These are phyloP conservation scores for Termitomyces sp. DNA, from an alignment of 768 basidiomycete species.

Conservation along the genomic window DNA sequence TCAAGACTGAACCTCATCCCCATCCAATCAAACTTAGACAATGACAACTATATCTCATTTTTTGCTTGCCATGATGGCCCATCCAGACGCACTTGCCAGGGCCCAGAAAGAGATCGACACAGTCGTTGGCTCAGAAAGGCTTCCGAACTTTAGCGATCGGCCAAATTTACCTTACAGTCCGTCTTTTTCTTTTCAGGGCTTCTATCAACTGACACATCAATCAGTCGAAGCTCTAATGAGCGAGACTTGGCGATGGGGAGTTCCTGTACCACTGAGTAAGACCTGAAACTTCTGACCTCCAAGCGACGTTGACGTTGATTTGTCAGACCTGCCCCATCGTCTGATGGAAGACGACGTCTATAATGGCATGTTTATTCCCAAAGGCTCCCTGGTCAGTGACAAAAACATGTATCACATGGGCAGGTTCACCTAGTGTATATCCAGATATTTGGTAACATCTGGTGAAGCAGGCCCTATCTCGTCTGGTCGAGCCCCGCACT, in stretches of 20 bases:
- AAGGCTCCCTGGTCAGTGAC: conserved; percentile 49
- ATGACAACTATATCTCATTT: conserved; percentile 53
- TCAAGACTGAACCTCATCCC: background rate
- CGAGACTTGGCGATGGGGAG: conserved; percentile 52
- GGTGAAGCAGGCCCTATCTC: conserved; percentile 25
- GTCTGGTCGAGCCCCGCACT: background rate
- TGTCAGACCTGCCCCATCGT: conserved; percentile 55
- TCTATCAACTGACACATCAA: background rate
- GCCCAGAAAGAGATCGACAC: conserved; percentile 64
- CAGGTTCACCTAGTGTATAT: conserved; percentile 3
- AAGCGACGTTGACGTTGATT: background rate
- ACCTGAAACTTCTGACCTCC: background rate
- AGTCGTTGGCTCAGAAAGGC: conserved; percentile 47
- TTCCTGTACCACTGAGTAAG: conserved; percentile 53
- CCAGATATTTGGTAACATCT: conserved; percentile 55
- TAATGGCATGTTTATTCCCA: conserved; percentile 49
- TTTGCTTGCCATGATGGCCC: conserved; percentile 58
- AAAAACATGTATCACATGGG: background rate
- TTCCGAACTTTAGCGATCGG: conserved; percentile 58
- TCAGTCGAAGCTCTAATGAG: conserved; percentile 47
- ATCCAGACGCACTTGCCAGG: conserved; percentile 50
- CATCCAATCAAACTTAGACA: conserved; percentile 28
- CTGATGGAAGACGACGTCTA: conserved; percentile 64
- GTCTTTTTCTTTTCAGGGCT: conserved; percentile 8
- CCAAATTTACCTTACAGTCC: conserved; percentile 46